Conservation (phyloP, 1,284 basidiomycete species). For the Mycosarcoma maydis region DNA sequence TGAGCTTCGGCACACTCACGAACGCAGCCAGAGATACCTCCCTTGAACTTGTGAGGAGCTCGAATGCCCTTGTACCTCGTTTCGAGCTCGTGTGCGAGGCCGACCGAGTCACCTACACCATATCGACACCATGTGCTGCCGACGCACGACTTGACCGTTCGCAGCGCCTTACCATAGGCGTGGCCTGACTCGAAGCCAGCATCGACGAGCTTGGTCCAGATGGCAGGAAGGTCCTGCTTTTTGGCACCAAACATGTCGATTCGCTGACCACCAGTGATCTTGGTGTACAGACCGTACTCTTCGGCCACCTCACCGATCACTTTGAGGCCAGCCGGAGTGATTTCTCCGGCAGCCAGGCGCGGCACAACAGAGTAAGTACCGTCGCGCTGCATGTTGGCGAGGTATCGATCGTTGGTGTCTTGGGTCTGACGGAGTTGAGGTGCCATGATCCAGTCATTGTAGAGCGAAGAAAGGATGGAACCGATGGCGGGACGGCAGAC, state of each 20-base stretch:
- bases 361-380: constrained; percentile 80
- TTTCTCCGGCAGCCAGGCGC: constrained; percentile 76
- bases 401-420: constrained; percentile 75
- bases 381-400: constrained; percentile 81
- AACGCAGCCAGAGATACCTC: constrained; percentile 77
- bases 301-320: constrained; percentile 77
- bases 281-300: constrained; percentile 75
- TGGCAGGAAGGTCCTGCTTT: constrained; percentile 79
- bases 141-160: constrained; percentile 74
- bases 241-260: constrained; percentile 80
- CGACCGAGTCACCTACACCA: constrained; percentile 80
- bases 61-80: constrained; percentile 77
- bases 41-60: constrained; percentile 79
- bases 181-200: constrained; percentile 81
- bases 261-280: constrained; percentile 71
- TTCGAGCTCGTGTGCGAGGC: constrained; percentile 78
- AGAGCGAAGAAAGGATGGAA: constrained; percentile 76
- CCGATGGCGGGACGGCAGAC: constrained; percentile 78
- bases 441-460: constrained; percentile 77
- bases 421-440: constrained; percentile 77
- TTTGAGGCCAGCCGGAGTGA: constrained; percentile 77
- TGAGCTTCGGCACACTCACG: constrained; percentile 73
- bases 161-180: constrained; percentile 75
- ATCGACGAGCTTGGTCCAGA: constrained; percentile 76
- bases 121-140: constrained; percentile 78